These are phyloP conservation scores for Apiospora kogelbergensis DNA, from an alignment of 2,329 filamentous ascomycete species.

Conservation along the genomic window DNA sequence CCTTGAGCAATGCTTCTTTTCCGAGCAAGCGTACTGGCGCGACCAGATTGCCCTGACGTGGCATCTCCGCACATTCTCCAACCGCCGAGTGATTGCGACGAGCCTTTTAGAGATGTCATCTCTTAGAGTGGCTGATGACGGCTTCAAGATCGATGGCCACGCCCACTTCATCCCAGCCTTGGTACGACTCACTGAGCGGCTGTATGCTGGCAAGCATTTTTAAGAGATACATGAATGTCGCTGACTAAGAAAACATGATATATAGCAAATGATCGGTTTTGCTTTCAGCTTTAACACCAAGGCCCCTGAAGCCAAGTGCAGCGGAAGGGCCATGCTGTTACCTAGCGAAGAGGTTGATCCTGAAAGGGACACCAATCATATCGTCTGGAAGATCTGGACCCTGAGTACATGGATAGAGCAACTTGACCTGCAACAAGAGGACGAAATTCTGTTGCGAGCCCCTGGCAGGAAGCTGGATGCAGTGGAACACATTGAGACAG, in stretches of 20 bases:
- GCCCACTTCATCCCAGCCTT: slow-evolving; percentile 18
- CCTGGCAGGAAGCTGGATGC: slow-evolving; percentile 21
- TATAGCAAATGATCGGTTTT: slow-evolving; percentile 32
- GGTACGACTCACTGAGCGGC: neutral
- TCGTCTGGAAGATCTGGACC: slow-evolving; percentile 36
- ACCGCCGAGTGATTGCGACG: slow-evolving; percentile 23
- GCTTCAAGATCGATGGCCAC: slow-evolving; percentile 17
- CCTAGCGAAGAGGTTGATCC: slow-evolving; percentile 14
- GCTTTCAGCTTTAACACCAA: slow-evolving; percentile 32
- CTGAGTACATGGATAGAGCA: slow-evolving; percentile 30
- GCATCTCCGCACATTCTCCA: slow-evolving; percentile 35
- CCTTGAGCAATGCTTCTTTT: slow-evolving; percentile 30
- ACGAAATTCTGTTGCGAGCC: slow-evolving; percentile 23
- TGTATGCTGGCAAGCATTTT: neutral
- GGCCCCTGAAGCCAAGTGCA: slow-evolving; percentile 22
- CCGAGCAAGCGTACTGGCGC: slow-evolving; percentile 35
- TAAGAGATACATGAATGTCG: neutral
- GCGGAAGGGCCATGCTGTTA: slow-evolving; percentile 34
- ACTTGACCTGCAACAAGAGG: slow-evolving; percentile 26
- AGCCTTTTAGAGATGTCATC: slow-evolving; percentile 20
- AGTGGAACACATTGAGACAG: slow-evolving; percentile 23
- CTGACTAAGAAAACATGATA: neutral
- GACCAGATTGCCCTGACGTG: slow-evolving; percentile 37
- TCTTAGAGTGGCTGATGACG: slow-evolving; percentile 17
- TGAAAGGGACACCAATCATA: neutral